phyloP scores from a whole-genome alignment of 2,329 filamentous ascomycete species.

The Dothidotthia symphoricarpi region DNA sequence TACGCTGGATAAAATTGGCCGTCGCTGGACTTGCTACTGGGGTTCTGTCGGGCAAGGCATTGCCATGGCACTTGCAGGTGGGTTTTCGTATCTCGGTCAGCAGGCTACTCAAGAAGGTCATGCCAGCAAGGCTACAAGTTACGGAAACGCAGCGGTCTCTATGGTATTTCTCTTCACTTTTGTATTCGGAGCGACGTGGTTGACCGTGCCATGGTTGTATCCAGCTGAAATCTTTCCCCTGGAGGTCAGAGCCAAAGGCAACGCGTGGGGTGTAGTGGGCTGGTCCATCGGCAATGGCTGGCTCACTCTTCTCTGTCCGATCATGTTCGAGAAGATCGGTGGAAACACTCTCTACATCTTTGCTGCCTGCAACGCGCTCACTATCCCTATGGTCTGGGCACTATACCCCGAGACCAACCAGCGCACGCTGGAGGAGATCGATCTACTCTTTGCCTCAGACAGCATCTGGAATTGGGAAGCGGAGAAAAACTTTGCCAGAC shows the following conservation, averaged over 20 bases:
- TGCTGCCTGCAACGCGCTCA: constrained; percentile 63
- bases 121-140: constrained; percentile 48
- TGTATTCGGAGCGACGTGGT: constrained; percentile 64
- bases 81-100: constrained; percentile 57
- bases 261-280: constrained; percentile 72
- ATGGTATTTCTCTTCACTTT: constrained; percentile 70
- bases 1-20: constrained; percentile 66
- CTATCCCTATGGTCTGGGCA: constrained; percentile 69
- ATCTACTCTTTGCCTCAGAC: constrained; percentile 66
- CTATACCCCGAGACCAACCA: constrained; percentile 73
- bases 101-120: constrained; percentile 50
- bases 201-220: constrained; percentile 59
- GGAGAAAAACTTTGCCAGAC: constrained; percentile 28
- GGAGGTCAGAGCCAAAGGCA: constrained; percentile 69
- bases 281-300: constrained; percentile 76
- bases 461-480: constrained; percentile 64
- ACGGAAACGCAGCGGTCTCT: constrained; percentile 64
- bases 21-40: constrained; percentile 69
- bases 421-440: constrained; percentile 72
- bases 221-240: constrained; percentile 73
- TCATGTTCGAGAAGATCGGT: constrained; percentile 57
- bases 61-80: constrained; percentile 66
- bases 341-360: constrained; percentile 76
- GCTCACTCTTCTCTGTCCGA: constrained; percentile 47
- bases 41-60: constrained; percentile 63